Evolutionary conservation across 768 basidiomycete species (phyloP), one percentile per base, ranked within the genome.

Genomic region (Russula foetens): DNA sequence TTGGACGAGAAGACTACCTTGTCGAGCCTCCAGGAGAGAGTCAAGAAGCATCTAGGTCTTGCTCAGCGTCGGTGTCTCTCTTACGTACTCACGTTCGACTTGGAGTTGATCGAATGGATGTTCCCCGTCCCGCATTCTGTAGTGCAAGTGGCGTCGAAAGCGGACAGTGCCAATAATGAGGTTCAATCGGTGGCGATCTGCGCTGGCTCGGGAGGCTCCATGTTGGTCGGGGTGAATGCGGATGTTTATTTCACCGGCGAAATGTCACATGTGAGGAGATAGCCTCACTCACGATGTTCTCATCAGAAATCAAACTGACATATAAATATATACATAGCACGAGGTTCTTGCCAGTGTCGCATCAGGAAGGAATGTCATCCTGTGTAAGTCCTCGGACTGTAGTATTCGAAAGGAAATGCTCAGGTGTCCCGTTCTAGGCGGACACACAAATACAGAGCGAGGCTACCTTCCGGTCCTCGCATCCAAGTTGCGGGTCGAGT

Each of bases 371-470:
- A 82, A 90, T 69, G 87, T 97, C 69, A 81, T 97, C 63, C 79
- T 97, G 57, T 93, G 93, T 87, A 74, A 77, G 88, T 71, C 4
- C 44, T 39, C 56, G 39, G 26, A 29, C 33, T 29, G 11, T 8
- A 23, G 45, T 33, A 53, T 41, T 47, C 28, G 44, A 23, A 50
- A 23, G 7, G 35, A 43, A n/a, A 46, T 6, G 15, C 57, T 58
- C 12, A 52, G 17, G 7, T 48, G 28, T 7, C 21, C 46, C 14
- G n/a, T 55, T 70, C 41, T 65, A 91, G 90, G 88, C 70, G 91
- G 91, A 19, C 96, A 98, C 74, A 89, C 92, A 17, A 94, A 94
- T 73, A 95, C 95, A 46, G 96, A 98, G 75, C 88, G 95, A 33
- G 92, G 92, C 0, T 98, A 92, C 74, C 85, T 98, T 56, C 82